These are phyloP conservation scores for Zymoseptoria ardabiliae DNA, from an alignment of 2,329 filamentous ascomycete genomes.

Conservation along the genomic window DNA sequence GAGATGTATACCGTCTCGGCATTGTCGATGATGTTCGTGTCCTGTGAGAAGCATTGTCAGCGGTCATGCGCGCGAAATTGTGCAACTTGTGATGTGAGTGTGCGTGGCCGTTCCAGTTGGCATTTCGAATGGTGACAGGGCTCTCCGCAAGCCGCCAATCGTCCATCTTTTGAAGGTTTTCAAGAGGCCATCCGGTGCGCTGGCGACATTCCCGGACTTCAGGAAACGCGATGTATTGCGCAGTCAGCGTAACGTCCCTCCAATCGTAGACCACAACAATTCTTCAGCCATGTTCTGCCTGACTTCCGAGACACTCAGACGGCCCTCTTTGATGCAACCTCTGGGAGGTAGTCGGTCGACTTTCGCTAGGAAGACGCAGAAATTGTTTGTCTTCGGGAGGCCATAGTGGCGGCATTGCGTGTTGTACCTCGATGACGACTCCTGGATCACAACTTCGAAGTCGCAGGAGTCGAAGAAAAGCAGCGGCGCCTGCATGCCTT, in stretches of 20 bases:
- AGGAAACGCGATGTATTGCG: not conserved
- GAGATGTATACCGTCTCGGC: constrained; percentile 99
- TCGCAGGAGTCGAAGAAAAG: not conserved
- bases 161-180: not conserved
- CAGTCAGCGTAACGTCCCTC: not conserved
- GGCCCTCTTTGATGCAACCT: not conserved
- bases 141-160: not conserved
- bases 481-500: not conserved
- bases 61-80: not conserved
- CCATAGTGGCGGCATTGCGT: not conserved
- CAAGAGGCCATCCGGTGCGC: not conserved
- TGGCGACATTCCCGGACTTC: not conserved
- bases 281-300: not conserved
- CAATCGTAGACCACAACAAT: not conserved
- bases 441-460: not conserved
- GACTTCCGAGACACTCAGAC: not conserved
- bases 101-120: not conserved
- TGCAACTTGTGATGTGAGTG: not conserved
- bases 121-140: not conserved
- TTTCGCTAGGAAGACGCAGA: not conserved
- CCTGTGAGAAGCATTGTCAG: constrained; percentile 46
- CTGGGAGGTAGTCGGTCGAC: not conserved
- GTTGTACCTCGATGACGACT: not conserved
- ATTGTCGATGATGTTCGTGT: constrained; percentile 94
- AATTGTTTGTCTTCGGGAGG: not conserved